These are phyloP conservation scores for Eucalyptus virginea DNA, from an alignment of 345 rosid species.

Conservation along the genomic window DNA sequence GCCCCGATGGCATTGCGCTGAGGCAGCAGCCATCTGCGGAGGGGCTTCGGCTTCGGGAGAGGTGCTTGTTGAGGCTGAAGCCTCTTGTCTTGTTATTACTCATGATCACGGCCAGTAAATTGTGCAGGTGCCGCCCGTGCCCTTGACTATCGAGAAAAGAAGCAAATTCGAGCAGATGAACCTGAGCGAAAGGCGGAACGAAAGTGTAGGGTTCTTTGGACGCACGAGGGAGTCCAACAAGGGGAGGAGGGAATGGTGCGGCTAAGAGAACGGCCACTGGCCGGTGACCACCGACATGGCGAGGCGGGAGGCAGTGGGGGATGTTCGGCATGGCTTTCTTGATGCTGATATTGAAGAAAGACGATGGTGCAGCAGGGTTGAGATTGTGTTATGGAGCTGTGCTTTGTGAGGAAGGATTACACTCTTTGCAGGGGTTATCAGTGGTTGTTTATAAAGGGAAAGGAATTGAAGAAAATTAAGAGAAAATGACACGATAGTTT, in stretches of 20 bases:
- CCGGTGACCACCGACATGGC: not conserved
- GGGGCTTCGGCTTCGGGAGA: not conserved
- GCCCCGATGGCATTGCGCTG: not conserved
- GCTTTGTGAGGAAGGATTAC: not conserved
- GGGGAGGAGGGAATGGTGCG: not conserved
- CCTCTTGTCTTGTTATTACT: constrained; percentile 23
- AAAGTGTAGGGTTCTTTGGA: not conserved
- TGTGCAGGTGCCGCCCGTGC: not conserved
- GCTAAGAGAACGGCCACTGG: not conserved
- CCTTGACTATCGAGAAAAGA: constrained; percentile 9
- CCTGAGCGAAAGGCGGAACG: not conserved
- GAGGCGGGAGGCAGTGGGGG: not conserved
- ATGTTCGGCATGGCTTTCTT: not conserved
- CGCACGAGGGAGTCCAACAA: not conserved
- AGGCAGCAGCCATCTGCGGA: not conserved
- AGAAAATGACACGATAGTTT: not conserved
- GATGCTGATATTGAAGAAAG: not conserved
- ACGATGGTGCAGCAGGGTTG: not conserved
- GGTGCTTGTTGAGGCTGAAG: constrained; percentile 41
- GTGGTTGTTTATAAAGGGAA: not conserved
- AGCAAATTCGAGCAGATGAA: not conserved
- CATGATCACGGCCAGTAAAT: constrained; percentile 8
- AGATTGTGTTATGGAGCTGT: not conserved
- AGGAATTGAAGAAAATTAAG: not conserved
- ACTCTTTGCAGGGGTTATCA: not conserved